Evolutionary conservation across 2,329 filamentous ascomycete species (phyloP).

Genomic region (Diplodia corticola): DNA sequence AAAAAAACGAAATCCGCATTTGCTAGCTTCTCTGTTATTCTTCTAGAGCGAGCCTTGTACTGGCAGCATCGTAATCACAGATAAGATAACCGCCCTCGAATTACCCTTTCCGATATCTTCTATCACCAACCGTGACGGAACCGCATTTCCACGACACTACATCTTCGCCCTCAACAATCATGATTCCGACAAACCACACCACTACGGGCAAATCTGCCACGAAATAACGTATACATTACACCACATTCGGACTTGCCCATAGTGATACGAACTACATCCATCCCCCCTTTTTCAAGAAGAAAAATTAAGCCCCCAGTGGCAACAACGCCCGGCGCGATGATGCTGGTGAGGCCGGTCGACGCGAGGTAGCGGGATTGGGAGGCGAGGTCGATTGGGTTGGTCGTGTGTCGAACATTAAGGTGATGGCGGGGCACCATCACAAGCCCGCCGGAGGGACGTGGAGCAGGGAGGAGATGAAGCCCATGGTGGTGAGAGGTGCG

Average conservation of each 20-base stretch:
- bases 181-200: too few relatives aligned
- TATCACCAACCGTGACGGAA: neutral
- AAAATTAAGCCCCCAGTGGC: too few relatives aligned
- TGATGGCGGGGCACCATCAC: slow-evolving; percentile 34
- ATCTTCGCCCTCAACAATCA: neutral
- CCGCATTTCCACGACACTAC: too few relatives aligned
- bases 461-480: neutral
- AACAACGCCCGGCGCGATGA: slow-evolving; percentile 51
- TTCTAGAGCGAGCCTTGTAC: neutral
- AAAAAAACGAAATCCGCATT: neutral
- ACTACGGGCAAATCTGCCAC: too few relatives aligned
- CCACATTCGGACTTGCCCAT: too few relatives aligned
- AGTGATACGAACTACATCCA: too few relatives aligned
- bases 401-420: slow-evolving; percentile 47
- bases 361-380: slow-evolving; percentile 47
- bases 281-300: too few relatives aligned
- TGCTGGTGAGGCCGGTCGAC: slow-evolving; percentile 44
- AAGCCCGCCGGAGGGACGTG: neutral
- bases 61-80: neutral
- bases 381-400: slow-evolving; percentile 38
- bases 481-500: neutral
- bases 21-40: neutral
- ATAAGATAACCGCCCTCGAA: neutral
- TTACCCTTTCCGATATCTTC: neutral
- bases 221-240: too few relatives aligned